A percentile compares a stretch with the other conserved stretches of the same genome.
Conservation (phyloP, 2,329 filamentous ascomycete genomes). For the Phialophora verrucosa region DNA sequence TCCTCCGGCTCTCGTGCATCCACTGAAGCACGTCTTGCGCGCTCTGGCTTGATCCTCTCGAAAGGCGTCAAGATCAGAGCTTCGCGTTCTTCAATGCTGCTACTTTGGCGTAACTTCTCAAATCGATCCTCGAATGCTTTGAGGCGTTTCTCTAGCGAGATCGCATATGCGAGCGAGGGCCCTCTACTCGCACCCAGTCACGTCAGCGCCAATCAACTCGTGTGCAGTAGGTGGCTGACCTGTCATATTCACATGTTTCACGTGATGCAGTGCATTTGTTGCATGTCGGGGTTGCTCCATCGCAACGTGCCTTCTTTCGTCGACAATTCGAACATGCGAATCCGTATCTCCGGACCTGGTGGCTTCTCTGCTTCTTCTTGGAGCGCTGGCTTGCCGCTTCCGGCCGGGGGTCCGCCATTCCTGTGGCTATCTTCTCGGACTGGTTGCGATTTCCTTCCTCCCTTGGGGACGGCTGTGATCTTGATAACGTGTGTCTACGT, state of each 20-base stretch:
- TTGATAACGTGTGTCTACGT: neutral
- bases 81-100: constrained; percentile 6
- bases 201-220: constrained; percentile 1
- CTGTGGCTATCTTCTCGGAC: neutral
- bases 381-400: constrained; percentile 9
- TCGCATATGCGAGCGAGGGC: constrained; percentile 18
- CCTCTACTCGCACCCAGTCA: neutral
- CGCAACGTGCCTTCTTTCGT: constrained; percentile 68
- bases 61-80: constrained; percentile 10
- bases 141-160: constrained; percentile 16
- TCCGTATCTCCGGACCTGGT: constrained; percentile 20
- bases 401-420: neutral
- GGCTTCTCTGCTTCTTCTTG: constrained; percentile 19
- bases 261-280: constrained; percentile 17
- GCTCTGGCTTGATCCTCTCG: constrained; percentile 8
- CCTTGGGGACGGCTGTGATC: neutral
- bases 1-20: neutral
- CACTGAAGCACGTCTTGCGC: neutral
- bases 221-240: neutral
- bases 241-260: constrained; percentile 21
- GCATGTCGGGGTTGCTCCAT: constrained; percentile 66
- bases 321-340: constrained; percentile 50
- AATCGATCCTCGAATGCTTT: constrained; percentile 17
- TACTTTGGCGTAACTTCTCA: constrained; percentile 12
- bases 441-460: neutral